These are phyloP conservation scores for Ananas comosus DNA, from an alignment of 176 grass and related monocot species.

Conservation along the genomic window DNA sequence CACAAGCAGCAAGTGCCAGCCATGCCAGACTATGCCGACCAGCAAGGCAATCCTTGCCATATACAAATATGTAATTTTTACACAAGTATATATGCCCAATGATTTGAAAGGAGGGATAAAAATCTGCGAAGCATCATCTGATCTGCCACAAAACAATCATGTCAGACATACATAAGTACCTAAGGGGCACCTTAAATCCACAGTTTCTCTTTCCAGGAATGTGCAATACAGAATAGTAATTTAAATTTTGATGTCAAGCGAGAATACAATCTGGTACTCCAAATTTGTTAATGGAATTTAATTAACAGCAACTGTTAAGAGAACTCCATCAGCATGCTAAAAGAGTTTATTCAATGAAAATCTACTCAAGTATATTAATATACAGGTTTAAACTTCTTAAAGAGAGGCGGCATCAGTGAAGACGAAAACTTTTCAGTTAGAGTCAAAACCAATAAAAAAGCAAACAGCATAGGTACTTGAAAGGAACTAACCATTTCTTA, in stretches of 20 bases:
- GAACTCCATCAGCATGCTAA: neutral
- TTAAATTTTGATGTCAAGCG: neutral
- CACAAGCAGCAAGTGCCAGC: no score
- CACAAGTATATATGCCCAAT: no score
- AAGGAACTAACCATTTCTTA: constrained; percentile 53
- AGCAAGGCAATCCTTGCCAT: no score
- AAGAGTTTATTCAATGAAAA: neutral
- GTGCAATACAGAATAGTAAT: neutral
- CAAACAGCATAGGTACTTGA: neutral
- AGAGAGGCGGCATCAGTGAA: neutral
- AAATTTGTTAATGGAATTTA: neutral
- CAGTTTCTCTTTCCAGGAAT: no score
- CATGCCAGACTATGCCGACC: no score
- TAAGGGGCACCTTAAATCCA: no score
- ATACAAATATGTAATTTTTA: no score
- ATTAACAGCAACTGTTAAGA: neutral
- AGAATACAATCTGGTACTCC: neutral
- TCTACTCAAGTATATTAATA: neutral
- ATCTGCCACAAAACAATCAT: no score
- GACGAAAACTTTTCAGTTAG: neutral
- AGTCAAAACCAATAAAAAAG: neutral
- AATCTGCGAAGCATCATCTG: no score
- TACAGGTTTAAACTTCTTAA: neutral
- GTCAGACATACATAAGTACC: no score
- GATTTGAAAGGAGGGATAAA: no score